Percentiles rank a stretch among this genome's conserved stretches.
Conservation (phyloP, 2,329 filamentous ascomycete species). For the Exophiala lecanii-corni region DNA sequence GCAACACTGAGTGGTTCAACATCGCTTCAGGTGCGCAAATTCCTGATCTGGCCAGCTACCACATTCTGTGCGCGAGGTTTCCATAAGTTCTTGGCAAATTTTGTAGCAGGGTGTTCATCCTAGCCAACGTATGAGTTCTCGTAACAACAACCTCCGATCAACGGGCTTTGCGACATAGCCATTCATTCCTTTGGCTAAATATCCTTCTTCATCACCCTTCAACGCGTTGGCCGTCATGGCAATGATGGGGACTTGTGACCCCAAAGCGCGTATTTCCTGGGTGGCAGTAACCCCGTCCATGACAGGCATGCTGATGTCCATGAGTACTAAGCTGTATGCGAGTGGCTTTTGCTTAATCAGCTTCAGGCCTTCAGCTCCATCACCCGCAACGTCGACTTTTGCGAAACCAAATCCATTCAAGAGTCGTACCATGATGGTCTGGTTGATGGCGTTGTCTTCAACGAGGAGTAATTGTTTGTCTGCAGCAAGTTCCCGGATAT, state of each 20-base stretch:
- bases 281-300: slow-evolving; percentile 34
- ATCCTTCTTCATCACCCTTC: slow-evolving; percentile 30
- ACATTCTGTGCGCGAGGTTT: too few relatives aligned
- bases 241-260: slow-evolving; percentile 25
- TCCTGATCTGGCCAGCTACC: too few relatives aligned
- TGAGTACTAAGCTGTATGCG: slow-evolving; percentile 45
- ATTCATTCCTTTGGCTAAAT: slow-evolving; percentile 31
- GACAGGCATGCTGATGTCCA: slow-evolving; percentile 36
- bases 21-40: too few relatives aligned
- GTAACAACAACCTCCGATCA: slow-evolving; percentile 15
- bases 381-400: slow-evolving; percentile 69
- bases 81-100: too few relatives aligned
- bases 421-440: slow-evolving; percentile 53
- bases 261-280: slow-evolving; percentile 29
- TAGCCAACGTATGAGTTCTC: slow-evolving; percentile 15
- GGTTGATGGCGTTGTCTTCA: slow-evolving; percentile 42
- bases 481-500: slow-evolving; percentile 36
- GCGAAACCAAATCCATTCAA: slow-evolving; percentile 46
- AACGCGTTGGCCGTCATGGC: slow-evolving; percentile 33
- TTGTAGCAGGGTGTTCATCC: too few relatives aligned
- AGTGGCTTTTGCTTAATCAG: slow-evolving; percentile 60
- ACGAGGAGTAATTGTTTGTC: slow-evolving; percentile 40
- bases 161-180: slow-evolving; percentile 34
- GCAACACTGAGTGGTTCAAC: too few relatives aligned
- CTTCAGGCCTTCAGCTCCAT: slow-evolving; percentile 73